Evolutionary conservation across 768 basidiomycete species (phyloP), one percentile per base, ranked within the genome.

Genomic region (Kwoniella dejecticola): DNA sequence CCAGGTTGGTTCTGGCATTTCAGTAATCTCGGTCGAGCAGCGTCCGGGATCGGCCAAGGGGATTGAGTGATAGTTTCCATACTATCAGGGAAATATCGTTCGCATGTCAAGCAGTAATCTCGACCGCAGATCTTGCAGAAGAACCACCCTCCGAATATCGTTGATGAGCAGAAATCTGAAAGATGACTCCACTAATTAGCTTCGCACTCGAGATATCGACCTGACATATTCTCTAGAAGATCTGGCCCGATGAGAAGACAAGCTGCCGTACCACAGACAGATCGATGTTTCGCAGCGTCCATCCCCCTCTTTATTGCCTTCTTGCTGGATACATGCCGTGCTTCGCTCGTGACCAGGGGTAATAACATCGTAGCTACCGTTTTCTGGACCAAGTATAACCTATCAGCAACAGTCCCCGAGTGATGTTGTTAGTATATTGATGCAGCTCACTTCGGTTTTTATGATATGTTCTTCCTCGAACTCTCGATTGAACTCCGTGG

Each of bases 41-140:
- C 66, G 38, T 64, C 67, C 1, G 64, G 62, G 10, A 73, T n/a
- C 5, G 50, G 52, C 72, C 70, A 70, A 19, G 74, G 72, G 11
- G 65, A 66, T 27, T 61, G 29, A 13, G 36, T 52, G 13, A 67
- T 63, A 12, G 49, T 66, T 21, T 73, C 71, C 36, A 60, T 12
- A 1, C 46, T 49, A 33, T 86, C 85, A 57, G 81, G 79, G 53
- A 94, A 85, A 66, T 85, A 87, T 26, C 83, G 81, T 70, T 85
- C 89, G 74, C 94, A 96, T 62, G 90, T 89, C 0, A 86, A 82
- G 74, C 94, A 97, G 8, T 89, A 86, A 79, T 96, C 94, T 10
- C 90, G 86, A 4, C 91, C 94, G 76, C 94, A 97, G 38, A 85
- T 75, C n/a, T 88, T 84, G 76, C 92, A 95, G 85, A 94, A 89